Percentiles rank a stretch among this genome's conserved stretches.
These are phyloP conservation scores for Auriculariales sp. DNA, from an alignment of 768 basidiomycete species.

Conservation along the genomic window DNA sequence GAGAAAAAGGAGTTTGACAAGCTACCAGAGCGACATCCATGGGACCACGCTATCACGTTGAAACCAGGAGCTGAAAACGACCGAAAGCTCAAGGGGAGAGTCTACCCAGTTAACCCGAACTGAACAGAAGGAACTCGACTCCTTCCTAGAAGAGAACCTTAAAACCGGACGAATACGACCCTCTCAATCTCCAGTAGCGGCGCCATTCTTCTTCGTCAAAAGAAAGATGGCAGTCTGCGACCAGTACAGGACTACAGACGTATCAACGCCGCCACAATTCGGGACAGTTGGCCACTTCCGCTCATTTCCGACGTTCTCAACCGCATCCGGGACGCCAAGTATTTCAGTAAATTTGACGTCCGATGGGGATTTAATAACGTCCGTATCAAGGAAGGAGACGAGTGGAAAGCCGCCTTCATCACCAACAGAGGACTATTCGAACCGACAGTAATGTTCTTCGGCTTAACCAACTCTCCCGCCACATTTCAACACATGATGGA, in stretches of 20 bases:
- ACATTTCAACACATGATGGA: constrained; percentile 12
- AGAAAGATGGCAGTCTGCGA: constrained; percentile 15
- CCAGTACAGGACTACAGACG: constrained; percentile 7
- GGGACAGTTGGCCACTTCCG: constrained; percentile 20
- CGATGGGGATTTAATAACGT: constrained; percentile 20
- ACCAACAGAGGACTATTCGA: constrained; percentile 24
- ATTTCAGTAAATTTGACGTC: constrained; percentile 18
- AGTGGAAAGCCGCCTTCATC: constrained; percentile 28
- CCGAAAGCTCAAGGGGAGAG: too few relatives aligned
- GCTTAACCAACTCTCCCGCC: constrained; percentile 11
- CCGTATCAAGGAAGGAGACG: constrained; percentile 23
- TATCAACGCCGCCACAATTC: constrained; percentile 20
- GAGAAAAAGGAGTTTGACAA: constrained; percentile 1
- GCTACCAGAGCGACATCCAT: constrained; percentile 6
- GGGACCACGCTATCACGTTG: constrained; percentile 10
- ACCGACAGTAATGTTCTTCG: constrained; percentile 25
- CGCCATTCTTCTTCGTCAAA: too few relatives aligned
- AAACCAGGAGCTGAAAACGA: too few relatives aligned
- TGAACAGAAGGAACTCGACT: too few relatives aligned
- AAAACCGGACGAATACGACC: too few relatives aligned
- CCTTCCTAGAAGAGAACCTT: too few relatives aligned
- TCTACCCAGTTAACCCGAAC: too few relatives aligned
- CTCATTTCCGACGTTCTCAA: constrained; percentile 16
- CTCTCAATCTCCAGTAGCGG: too few relatives aligned
- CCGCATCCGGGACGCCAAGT: constrained; percentile 10